A percentile compares a stretch with the other conserved stretches of the same genome.
These are phyloP conservation scores for Didymella segeticola DNA, from an alignment of 2,329 filamentous ascomycete species.

Conservation along the genomic window DNA sequence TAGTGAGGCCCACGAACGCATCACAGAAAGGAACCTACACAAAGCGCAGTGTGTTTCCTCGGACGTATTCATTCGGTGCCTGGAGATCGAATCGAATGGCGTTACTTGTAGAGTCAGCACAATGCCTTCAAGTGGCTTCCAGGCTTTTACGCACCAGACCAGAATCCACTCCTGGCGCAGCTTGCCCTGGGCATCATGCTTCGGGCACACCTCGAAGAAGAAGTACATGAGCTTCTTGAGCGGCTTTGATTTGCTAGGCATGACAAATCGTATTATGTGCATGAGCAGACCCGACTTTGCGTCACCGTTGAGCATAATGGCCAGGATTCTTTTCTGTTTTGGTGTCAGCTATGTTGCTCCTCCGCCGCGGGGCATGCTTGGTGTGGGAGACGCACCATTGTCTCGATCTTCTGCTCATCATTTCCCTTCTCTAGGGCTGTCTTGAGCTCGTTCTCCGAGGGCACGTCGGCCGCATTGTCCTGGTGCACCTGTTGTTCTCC, in stretches of 20 bases:
- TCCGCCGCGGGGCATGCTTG: constrained; percentile 32
- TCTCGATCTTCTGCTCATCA: constrained; percentile 91
- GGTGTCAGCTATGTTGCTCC: constrained; percentile 60
- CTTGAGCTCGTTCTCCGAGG: constrained; percentile 87
- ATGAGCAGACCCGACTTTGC: constrained; percentile 94
- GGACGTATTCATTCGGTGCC: constrained; percentile 97
- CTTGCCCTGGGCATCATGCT: constrained; percentile 90
- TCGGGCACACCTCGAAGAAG: constrained; percentile 99
- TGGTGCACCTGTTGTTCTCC: constrained; percentile 69
- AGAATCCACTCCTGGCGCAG: constrained; percentile 99
- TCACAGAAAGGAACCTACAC: constrained; percentile 56
- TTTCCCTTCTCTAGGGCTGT: constrained; percentile 92
- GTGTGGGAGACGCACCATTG: constrained; percentile 52
- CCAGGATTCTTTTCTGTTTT: constrained; percentile 79
- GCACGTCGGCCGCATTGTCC: constrained; percentile 95
- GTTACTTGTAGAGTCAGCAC: constrained; percentile 68
- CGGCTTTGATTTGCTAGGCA: constrained; percentile 96
- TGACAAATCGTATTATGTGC: constrained; percentile 99
- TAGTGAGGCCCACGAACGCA: too few species aligned
- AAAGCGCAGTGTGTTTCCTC: constrained; percentile 97
- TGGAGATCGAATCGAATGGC: constrained; percentile 97
- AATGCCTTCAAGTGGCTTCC: background rate
- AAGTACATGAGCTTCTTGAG: constrained; percentile 99
- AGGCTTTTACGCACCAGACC: constrained; percentile 74
- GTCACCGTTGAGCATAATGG: constrained; percentile 97